Base-by-base conservation (phyloP, 176 grass and related monocot species). In the Hyparrhenia diplandra region DNA sequence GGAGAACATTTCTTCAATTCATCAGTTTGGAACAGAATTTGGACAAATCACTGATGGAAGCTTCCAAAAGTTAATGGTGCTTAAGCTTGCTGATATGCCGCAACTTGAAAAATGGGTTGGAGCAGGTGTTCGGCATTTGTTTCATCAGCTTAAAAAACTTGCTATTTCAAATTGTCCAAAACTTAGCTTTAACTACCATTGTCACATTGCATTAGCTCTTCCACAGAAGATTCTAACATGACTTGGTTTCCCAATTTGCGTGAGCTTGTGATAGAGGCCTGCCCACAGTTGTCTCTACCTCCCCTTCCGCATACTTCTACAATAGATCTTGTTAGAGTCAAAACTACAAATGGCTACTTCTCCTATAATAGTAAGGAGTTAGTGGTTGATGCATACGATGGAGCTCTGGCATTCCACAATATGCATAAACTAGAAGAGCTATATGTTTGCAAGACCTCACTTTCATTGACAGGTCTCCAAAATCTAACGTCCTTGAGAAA, bases 211-310 rank as follows among this genome's bases (percentile, higher is more conserved):
- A 64, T 30, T 64, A 30, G 14, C 32, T 34, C 62, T 13, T 64
- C 62, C 29, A 17, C 62, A 64, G 6, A 18, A 64, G 29, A 68
- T 40, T 35, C 18, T 37, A 12, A 68, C 18, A 6, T 8, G 6
- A 40, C 20, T n/a, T 68, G 65, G 17, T 40, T 68, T 40, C 65
- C 65, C 34, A 68, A 68, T 6, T 40, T 68, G 20, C 1, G 8
- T 68, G 35, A 40, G 17, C 65, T 40, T 68, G 34, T 35, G 8
- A 39, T 68, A 29, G 18, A 40, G 31, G 65, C 34, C 16, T 68
- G 65, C 34, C 65, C 34, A 68, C 65, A 40, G 65, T 68, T 68
- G 65, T 68, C 65, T 68, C 18, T 68, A 40, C 65, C 65, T 68
- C 20, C 65, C 35, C 65, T 68, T 68, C 34, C 31, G 2, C 65